These are phyloP conservation scores for Lactarius trivialis DNA, from an alignment of 768 basidiomycete species.

Conservation along the genomic window DNA sequence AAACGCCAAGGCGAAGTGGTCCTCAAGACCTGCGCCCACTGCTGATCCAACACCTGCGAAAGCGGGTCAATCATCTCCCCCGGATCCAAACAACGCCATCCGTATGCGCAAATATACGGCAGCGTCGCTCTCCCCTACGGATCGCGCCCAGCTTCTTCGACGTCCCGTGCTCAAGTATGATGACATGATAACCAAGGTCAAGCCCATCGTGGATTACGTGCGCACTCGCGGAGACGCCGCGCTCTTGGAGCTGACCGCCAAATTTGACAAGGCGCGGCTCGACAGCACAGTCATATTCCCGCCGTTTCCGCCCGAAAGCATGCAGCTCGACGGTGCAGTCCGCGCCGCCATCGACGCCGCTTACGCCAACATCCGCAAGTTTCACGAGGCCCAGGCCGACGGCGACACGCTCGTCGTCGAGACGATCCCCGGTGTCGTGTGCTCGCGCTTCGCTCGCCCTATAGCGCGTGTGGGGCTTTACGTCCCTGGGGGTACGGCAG, in stretches of 20 bases:
- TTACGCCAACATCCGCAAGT: conserved; percentile 85
- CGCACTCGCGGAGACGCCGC: conserved; percentile 79
- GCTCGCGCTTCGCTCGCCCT: conserved; percentile 91
- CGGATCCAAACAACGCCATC: conserved; percentile 45
- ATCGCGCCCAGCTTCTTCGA: conserved; percentile 65
- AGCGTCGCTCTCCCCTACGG: conserved; percentile 37
- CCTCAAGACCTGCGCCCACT: conserved; percentile 18
- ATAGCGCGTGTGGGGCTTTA: conserved; percentile 95
- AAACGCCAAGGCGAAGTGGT: conserved; percentile 86
- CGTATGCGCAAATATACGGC: conserved; percentile 73
- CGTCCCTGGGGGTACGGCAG: conserved; percentile 94
- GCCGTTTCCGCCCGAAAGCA: conserved; percentile 64
- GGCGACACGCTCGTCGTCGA: conserved; percentile 70
- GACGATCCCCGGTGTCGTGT: conserved; percentile 97
- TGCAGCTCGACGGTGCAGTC: conserved; percentile 56
- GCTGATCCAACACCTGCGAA: conserved; percentile 17
- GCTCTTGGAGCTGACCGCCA: conserved; percentile 81
- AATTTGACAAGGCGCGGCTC: conserved; percentile 82
- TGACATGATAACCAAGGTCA: conserved; percentile 89
- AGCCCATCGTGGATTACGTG: conserved; percentile 88
- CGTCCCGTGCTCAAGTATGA: conserved; percentile 85
- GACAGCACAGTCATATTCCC: conserved; percentile 65
- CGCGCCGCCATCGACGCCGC: conserved; percentile 82
- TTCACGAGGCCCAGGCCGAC: conserved; percentile 86
- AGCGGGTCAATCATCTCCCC: conserved; percentile 25